These are phyloP conservation scores for Monosporascus ibericus DNA, from an alignment of 2,329 filamentous ascomycete species.

Conservation along the genomic window DNA sequence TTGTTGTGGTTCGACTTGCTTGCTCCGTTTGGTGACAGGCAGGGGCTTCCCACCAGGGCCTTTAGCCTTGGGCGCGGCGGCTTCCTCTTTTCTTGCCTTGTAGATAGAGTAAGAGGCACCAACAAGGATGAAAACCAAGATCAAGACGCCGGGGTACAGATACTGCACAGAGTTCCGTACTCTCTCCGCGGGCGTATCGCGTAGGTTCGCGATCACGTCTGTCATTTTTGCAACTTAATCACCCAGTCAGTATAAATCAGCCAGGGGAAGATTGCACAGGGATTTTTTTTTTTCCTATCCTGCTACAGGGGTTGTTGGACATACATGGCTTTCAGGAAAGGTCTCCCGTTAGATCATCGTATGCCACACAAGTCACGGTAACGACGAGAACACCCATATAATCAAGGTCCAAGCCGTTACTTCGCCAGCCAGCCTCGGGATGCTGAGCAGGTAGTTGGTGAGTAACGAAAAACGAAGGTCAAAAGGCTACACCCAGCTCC, in stretches of 20 bases:
- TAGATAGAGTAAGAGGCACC: conserved; percentile 48
- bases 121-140: conserved; percentile 44
- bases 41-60: conserved; percentile 89
- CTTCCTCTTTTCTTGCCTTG: conserved; percentile 42
- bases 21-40: conserved; percentile 56
- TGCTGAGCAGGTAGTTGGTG: conserved; percentile 1
- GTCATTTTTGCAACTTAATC: conserved; percentile 23
- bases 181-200: conserved; percentile 31
- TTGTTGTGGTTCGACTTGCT: conserved; percentile 36
- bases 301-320: conserved; percentile 25
- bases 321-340: conserved; percentile 22
- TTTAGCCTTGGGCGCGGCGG: conserved; percentile 43
- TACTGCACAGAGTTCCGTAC: conserved; percentile 43
- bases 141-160: conserved; percentile 46
- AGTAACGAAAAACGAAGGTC: conserved; percentile 14
- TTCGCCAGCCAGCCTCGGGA: not conserved
- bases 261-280: conserved; percentile 14
- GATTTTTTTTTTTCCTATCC: not conserved
- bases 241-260: conserved; percentile 17
- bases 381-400: not conserved
- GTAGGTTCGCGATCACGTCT: conserved; percentile 21
- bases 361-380: conserved; percentile 10
- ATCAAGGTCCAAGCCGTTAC: not conserved
- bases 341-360: conserved; percentile 21
- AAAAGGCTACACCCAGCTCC: conserved; percentile 16